Conservation (phyloP, 2,329 filamentous ascomycete species). For the Graphium sp. region DNA sequence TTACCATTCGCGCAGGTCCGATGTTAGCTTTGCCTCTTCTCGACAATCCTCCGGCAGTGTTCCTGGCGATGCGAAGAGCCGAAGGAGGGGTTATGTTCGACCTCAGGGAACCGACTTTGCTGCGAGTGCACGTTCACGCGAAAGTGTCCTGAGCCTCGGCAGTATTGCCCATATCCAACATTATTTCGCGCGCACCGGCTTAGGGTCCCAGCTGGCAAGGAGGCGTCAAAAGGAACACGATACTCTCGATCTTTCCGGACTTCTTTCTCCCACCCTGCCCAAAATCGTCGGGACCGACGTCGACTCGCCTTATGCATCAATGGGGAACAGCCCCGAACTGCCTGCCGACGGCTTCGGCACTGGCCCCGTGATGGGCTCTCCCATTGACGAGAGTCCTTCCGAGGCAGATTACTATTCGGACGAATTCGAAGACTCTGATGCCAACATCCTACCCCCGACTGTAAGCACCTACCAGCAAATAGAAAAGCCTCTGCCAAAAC, state of each 20-base stretch:
- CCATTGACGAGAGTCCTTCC: conserved; percentile 19
- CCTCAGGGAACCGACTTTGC: conserved; percentile 82
- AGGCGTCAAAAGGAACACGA: conserved; percentile 45
- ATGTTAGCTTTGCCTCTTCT: conserved; percentile 17
- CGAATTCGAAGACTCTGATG: conserved; percentile 48
- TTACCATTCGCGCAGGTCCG: conserved; percentile 26
- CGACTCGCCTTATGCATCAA: conserved; percentile 43
- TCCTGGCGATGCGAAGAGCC: conserved; percentile 20
- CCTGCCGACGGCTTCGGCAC: conserved; percentile 19
- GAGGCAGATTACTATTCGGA: conserved; percentile 31
- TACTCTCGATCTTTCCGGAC: conserved; percentile 38
- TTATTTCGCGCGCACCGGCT: conserved; percentile 88
- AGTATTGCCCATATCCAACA: conserved; percentile 97
- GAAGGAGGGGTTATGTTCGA: conserved; percentile 70
- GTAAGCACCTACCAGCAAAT: conserved; percentile 89
- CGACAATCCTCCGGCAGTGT: conserved; percentile 9
- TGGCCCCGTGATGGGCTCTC: conserved; percentile 26
- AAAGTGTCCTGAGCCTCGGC: conserved; percentile 90
- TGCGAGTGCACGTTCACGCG: conserved; percentile 72
- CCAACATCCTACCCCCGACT: conserved; percentile 83
- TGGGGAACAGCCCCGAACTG: conserved; percentile 41
- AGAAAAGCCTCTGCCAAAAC: conserved; percentile 64
- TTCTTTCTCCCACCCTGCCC: conserved; percentile 20
- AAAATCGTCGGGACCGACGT: conserved; percentile 26
- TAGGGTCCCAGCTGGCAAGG: conserved; percentile 70